Evolutionary conservation across 768 basidiomycete genomes (phyloP).

Genomic region (Hortiboletus campestris): DNA sequence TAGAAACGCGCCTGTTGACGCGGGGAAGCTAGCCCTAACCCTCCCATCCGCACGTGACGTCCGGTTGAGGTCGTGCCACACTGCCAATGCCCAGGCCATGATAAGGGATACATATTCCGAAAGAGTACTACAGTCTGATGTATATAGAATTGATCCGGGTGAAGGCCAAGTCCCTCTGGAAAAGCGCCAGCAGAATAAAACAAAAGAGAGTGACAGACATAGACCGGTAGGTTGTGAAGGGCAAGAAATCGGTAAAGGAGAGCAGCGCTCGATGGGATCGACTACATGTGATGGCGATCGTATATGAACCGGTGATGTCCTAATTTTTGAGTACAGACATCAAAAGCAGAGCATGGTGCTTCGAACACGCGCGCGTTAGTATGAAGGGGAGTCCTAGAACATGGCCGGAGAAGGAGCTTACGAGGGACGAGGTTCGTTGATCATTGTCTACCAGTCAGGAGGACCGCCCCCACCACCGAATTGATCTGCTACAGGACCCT

Average conservation of each 20-base stretch:
- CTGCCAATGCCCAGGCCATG: too few relatives aligned
- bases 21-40: conserved; percentile 37
- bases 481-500: conserved; percentile 20
- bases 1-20: conserved; percentile 15
- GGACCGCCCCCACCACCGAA: conserved; percentile 17
- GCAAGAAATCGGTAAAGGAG: neutral
- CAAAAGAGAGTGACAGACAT: conserved; percentile 10
- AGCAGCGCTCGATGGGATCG: conserved; percentile 4
- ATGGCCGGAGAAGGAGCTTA: conserved; percentile 6
- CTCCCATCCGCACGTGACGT: conserved; percentile 3
- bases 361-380: conserved; percentile 6
- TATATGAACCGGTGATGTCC: conserved; percentile 10
- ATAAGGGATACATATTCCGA: neutral
- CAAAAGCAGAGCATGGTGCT: conserved; percentile 1
- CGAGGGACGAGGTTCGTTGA: neutral
- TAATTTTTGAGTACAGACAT: conserved; percentile 8
- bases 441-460: conserved; percentile 29
- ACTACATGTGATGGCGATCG: conserved; percentile 3
- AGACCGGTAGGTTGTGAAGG: conserved; percentile 1
- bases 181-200: neutral
- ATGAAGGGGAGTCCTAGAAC: neutral
- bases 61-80: too few relatives aligned
- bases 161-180: neutral
- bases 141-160: conserved; percentile 8
- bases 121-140: conserved; percentile 6